These are phyloP conservation scores for Gymnopus androsaceus DNA, from an alignment of 1,284 basidiomycete genomes.

Conservation along the genomic window DNA sequence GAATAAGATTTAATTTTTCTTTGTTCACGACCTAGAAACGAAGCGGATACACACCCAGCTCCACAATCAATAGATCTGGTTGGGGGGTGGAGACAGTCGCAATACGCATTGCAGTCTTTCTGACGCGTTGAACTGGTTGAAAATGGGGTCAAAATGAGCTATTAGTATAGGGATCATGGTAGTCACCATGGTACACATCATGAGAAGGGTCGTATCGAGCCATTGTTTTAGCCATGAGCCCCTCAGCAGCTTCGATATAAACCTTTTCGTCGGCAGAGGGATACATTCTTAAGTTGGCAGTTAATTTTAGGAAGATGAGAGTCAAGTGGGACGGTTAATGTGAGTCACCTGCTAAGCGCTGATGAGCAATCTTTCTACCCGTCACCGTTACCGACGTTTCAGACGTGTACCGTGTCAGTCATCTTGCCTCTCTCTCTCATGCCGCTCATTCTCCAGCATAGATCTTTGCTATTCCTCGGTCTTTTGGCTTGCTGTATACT, in stretches of 20 bases:
- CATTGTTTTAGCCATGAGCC: slow-evolving; percentile 78
- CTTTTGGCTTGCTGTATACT: slow-evolving; percentile 38
- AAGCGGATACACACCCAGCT: slow-evolving; percentile 50
- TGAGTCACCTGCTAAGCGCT: not conserved
- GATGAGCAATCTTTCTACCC: not conserved
- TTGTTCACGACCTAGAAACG: not conserved
- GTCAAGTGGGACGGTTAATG: not conserved
- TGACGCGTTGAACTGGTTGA: slow-evolving; percentile 80
- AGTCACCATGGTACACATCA: slow-evolving; percentile 83
- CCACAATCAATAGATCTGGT: slow-evolving; percentile 75
- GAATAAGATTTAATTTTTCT: too few relatives aligned
- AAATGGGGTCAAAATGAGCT: slow-evolving; percentile 8
- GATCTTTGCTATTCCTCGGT: slow-evolving; percentile 34
- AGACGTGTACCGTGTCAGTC: not conserved
- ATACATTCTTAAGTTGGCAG: slow-evolving; percentile 33
- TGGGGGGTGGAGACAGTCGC: slow-evolving; percentile 48
- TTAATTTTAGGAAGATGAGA: not conserved
- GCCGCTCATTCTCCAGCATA: slow-evolving; percentile 1
- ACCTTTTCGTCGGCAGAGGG: slow-evolving; percentile 40
- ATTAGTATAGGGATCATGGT: slow-evolving; percentile 1
- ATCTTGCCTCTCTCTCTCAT: not conserved
- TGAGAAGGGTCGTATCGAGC: slow-evolving; percentile 87
- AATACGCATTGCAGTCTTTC: slow-evolving; percentile 72
- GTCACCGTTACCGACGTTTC: not conserved
- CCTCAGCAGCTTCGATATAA: slow-evolving; percentile 62